Percentiles rank a stretch among this genome's conserved stretches.
Conservation (phyloP, 306 rosid genomes). For the Citrullus amarus region DNA sequence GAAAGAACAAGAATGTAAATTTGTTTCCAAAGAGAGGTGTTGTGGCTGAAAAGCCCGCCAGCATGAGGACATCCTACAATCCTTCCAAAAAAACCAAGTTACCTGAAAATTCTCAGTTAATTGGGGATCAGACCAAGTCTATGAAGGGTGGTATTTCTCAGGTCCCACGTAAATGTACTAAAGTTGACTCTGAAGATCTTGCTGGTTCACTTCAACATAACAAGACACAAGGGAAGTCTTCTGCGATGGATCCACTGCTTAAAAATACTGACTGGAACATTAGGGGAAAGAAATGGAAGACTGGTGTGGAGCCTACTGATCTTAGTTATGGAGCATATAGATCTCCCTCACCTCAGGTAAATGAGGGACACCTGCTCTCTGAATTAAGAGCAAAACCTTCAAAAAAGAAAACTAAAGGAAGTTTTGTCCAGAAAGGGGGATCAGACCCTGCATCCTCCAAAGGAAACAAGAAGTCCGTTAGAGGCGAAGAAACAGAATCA, state of each 20-base stretch:
- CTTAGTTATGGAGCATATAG: conserved; percentile 42
- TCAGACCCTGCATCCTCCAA: conserved; percentile 27
- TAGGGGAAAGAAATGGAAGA: conserved; percentile 61
- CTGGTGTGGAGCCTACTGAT: conserved; percentile 64
- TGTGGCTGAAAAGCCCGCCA: conserved; percentile 40
- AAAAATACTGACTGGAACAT: conserved; percentile 47
- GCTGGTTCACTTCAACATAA: conserved; percentile 30
- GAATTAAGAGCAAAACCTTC: conserved; percentile 47
- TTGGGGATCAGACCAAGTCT: conserved; percentile 38
- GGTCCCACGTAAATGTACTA: conserved; percentile 22
- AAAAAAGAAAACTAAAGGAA: conserved; percentile 48
- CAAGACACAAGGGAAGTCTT: conserved; percentile 38
- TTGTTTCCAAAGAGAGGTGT: conserved; percentile 35
- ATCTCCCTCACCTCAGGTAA: conserved; percentile 65
- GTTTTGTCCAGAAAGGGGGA: conserved; percentile 42
- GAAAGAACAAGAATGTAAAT: conserved; percentile 33
- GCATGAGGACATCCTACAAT: conserved; percentile 36
- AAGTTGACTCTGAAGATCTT: conserved; percentile 34
- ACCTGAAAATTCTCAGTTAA: conserved; percentile 44
- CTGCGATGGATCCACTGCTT: conserved; percentile 39
- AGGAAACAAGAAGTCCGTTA: conserved; percentile 31
- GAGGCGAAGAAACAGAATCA: conserved; percentile 82
- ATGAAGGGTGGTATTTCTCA: conserved; percentile 33
- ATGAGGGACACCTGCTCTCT: conserved; percentile 38
- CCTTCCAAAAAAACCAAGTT: conserved; percentile 40